Evolutionary conservation across 805 yeast species (phyloP).

Genomic region (Lipomyces orientalis): DNA sequence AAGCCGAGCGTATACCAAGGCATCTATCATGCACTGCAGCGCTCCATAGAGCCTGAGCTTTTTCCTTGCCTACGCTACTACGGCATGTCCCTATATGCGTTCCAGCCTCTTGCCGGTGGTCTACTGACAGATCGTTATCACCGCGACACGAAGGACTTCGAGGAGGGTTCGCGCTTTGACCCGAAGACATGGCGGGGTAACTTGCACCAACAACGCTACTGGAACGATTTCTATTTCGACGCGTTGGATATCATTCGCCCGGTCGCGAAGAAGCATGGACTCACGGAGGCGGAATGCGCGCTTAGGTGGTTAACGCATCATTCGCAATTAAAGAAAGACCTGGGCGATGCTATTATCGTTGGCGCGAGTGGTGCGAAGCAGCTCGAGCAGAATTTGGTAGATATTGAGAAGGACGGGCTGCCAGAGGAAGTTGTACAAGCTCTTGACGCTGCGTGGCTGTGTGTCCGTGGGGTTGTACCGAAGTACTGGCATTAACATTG

Average conservation of each 20-base stretch:
- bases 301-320: slow-evolving; percentile 41
- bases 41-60: slow-evolving; percentile 8
- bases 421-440: slow-evolving; percentile 35
- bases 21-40: slow-evolving; percentile 11
- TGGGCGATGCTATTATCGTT: slow-evolving; percentile 40
- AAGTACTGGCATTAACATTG: neutral
- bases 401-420: slow-evolving; percentile 38
- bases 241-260: slow-evolving; percentile 8
- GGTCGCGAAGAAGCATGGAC: slow-evolving; percentile 8
- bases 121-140: slow-evolving; percentile 10
- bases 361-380: slow-evolving; percentile 39
- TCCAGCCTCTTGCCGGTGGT: slow-evolving; percentile 32
- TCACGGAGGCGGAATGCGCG: too few relatives aligned
- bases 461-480: neutral
- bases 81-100: slow-evolving; percentile 40
- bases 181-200: neutral
- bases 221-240: slow-evolving; percentile 1
- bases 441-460: slow-evolving; percentile 18
- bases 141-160: slow-evolving; percentile 1
- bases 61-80: slow-evolving; percentile 37
- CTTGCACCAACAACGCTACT: neutral
- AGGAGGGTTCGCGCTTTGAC: neutral
- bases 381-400: slow-evolving; percentile 36
- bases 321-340: slow-evolving; percentile 31
- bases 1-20: slow-evolving; percentile 15